Evolutionary conservation across 192 early-diverging fungal species (phyloP).

Genomic region (Coemansia sp.): DNA sequence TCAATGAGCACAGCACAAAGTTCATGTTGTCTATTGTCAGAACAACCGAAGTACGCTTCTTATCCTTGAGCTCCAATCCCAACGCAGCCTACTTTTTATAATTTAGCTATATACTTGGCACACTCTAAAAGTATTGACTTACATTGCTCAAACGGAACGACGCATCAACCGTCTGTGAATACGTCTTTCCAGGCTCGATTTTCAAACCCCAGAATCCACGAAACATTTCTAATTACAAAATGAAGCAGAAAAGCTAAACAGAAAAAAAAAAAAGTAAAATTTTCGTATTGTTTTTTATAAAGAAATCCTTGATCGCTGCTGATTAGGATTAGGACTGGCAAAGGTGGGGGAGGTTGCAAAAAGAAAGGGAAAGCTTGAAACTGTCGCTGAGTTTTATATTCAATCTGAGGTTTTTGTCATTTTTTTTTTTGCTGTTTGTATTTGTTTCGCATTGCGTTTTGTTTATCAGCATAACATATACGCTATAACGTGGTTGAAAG

Average conservation of each 20-base stretch:
- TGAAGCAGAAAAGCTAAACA: conserved; percentile 13
- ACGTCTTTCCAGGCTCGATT: conserved; percentile 70
- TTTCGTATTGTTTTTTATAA: not conserved
- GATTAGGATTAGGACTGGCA: conserved; percentile 10
- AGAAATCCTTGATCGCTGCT: conserved; percentile 9
- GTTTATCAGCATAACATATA: not conserved
- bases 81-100: conserved; percentile 65
- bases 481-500: not conserved
- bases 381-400: not conserved
- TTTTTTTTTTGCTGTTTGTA: no score
- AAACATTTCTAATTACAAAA: conserved; percentile 31
- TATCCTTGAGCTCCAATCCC: conserved; percentile 49
- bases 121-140: conserved; percentile 15
- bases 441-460: no score
- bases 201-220: conserved; percentile 68
- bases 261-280: conserved; percentile 4
- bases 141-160: conserved; percentile 80
- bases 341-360: not conserved
- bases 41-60: conserved; percentile 63
- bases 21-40: conserved; percentile 68
- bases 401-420: not conserved
- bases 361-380: not conserved
- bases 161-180: conserved; percentile 71
- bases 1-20: conserved; percentile 81
- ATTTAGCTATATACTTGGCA: not conserved